Conservation (phyloP, 768 basidiomycete genomes). For the Trametes cubensis region DNA sequence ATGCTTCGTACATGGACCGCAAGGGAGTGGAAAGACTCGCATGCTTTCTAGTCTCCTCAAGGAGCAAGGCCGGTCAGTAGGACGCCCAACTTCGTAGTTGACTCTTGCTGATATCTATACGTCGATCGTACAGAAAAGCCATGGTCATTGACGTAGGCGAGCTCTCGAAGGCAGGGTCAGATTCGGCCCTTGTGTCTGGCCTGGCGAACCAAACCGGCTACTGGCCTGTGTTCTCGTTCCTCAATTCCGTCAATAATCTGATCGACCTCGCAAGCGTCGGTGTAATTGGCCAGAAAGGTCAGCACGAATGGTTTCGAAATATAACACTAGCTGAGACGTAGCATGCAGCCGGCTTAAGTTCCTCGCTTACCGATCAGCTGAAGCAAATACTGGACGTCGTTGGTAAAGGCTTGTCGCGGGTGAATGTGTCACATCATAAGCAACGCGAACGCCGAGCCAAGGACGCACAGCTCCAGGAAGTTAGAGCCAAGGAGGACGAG, state of each 20-base stretch:
- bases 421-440: constrained; percentile 53
- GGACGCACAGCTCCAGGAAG: constrained; percentile 39
- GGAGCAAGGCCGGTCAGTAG: constrained; percentile 52
- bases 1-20: constrained; percentile 79
- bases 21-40: constrained; percentile 76
- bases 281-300: constrained; percentile 94
- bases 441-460: constrained; percentile 45
- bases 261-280: constrained; percentile 93
- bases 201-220: constrained; percentile 87
- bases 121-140: constrained; percentile 49
- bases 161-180: constrained; percentile 69
- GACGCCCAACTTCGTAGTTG: background rate
- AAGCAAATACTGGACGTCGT: constrained; percentile 84
- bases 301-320: constrained; percentile 3
- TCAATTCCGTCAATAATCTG: constrained; percentile 77
- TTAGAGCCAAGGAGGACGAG: constrained; percentile 42
- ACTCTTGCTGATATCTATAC: background rate
- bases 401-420: constrained; percentile 66
- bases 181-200: constrained; percentile 63
- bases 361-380: constrained; percentile 78
- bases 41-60: constrained; percentile 59
- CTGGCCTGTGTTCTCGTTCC: constrained; percentile 85
- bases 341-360: constrained; percentile 74
- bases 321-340: background rate
- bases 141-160: constrained; percentile 84